Evolutionary conservation across 2,329 filamentous ascomycete species (phyloP).

Genomic region (Colletotrichum sp.): DNA sequence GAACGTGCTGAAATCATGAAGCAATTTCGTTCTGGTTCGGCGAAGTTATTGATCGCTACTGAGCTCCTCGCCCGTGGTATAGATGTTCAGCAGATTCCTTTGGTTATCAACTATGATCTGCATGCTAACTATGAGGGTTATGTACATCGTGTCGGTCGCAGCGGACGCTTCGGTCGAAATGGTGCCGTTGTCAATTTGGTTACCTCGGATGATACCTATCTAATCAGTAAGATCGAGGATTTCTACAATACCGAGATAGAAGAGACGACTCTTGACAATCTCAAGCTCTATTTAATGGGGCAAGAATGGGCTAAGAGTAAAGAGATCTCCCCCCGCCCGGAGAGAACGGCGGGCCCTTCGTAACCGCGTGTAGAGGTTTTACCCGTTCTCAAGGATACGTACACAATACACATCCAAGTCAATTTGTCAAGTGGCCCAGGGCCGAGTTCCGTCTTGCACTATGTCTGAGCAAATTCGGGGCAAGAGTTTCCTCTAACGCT

Average conservation of each 20-base stretch:
- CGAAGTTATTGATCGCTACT: constrained; percentile 97
- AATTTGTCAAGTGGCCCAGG: too few relatives aligned
- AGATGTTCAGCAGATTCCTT: constrained; percentile 98
- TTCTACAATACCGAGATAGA: constrained; percentile 99
- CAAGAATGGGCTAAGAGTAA: neutral
- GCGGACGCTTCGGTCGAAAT: constrained; percentile 99
- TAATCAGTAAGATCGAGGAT: constrained; percentile 99
- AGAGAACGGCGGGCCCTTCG: too few relatives aligned
- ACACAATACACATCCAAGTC: too few relatives aligned
- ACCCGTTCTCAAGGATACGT: too few relatives aligned
- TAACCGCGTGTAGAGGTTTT: too few relatives aligned
- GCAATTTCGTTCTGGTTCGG: constrained; percentile 99
- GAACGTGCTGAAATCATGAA: constrained; percentile 99
- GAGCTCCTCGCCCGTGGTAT: constrained; percentile 99
- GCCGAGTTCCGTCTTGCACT: too few relatives aligned
- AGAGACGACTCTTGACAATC: constrained; percentile 62
- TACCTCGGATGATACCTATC: constrained; percentile 97
- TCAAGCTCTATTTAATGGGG: neutral
- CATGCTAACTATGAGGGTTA: constrained; percentile 99
- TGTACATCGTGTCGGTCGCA: constrained; percentile 99
- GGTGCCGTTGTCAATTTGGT: constrained; percentile 99
- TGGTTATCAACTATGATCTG: constrained; percentile 99
- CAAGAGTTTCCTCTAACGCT: too few relatives aligned
- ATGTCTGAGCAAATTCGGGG: too few relatives aligned
- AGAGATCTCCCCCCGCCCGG: neutral